phyloP scores from a whole-genome alignment of 1,284 basidiomycete genomes.

The Vanrija humicola region DNA sequence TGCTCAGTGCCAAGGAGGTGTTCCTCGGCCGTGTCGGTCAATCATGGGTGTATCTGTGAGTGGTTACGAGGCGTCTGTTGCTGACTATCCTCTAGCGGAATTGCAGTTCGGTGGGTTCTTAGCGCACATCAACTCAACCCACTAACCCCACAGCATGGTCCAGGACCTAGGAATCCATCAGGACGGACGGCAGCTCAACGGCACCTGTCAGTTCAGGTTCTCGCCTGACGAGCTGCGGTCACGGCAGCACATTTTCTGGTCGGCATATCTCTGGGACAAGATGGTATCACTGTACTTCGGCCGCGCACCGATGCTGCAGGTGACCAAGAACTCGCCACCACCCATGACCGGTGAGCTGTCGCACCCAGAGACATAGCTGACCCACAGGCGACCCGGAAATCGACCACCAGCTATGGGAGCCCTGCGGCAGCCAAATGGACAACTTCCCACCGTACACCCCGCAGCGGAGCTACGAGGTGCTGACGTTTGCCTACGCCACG shows the following conservation, averaged over 20 bases:
- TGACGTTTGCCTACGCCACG: background rate
- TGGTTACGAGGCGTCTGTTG: background rate
- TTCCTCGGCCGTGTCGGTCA: background rate
- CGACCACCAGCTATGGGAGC: constrained; percentile 1
- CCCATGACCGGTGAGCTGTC: background rate
- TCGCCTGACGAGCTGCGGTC: background rate
- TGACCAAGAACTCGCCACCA: background rate
- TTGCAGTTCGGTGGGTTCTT: background rate
- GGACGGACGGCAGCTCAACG: background rate
- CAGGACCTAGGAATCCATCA: constrained; percentile 5
- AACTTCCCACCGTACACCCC: background rate
- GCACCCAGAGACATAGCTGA: background rate
- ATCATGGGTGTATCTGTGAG: constrained; percentile 1
- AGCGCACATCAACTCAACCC: background rate
- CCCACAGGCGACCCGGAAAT: background rate
- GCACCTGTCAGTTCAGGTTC: background rate
- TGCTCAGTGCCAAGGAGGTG: constrained; percentile 1
- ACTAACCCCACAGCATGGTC: background rate
- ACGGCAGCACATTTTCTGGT: constrained; percentile 1
- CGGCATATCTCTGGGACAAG: constrained; percentile 3
- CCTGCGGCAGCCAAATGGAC: background rate
- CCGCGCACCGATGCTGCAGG: constrained; percentile 4
- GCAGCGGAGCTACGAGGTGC: background rate
- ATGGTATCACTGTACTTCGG: constrained; percentile 1
- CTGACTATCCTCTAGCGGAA: background rate